A percentile compares a stretch with the other conserved stretches of the same genome.
Evolutionary conservation across 2,329 filamentous ascomycete species (phyloP).

Genomic region (Aspergillus awamori): DNA sequence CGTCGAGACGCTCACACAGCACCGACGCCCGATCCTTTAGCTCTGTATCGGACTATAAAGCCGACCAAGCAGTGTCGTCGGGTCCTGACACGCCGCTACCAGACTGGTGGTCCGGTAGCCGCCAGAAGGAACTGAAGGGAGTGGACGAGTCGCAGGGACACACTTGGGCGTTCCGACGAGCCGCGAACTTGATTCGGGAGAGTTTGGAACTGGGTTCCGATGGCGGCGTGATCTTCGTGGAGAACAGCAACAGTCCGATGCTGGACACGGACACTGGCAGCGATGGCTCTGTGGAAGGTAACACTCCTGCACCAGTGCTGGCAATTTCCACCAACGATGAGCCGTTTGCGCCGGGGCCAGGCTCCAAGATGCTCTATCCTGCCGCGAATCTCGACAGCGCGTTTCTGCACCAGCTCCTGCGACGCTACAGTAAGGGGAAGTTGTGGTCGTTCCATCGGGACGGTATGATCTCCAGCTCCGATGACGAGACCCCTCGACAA

Average conservation of each 20-base stretch:
- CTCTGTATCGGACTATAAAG: slow-evolving; percentile 32
- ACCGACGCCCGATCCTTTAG: slow-evolving; percentile 30
- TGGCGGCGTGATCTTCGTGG: slow-evolving; percentile 50
- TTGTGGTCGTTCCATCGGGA: slow-evolving; percentile 53
- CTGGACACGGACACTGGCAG: slow-evolving; percentile 33
- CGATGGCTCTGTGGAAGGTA: slow-evolving; percentile 33
- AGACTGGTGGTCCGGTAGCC: slow-evolving; percentile 36
- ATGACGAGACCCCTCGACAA: slow-evolving; percentile 41
- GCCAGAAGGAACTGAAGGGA: slow-evolving; percentile 26
- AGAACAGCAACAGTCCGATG: slow-evolving; percentile 33
- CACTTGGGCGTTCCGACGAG: slow-evolving; percentile 50
- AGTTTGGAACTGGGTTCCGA: slow-evolving; percentile 50
- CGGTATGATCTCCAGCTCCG: slow-evolving; percentile 47
- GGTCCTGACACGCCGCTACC: slow-evolving; percentile 33
- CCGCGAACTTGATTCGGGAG: slow-evolving; percentile 52
- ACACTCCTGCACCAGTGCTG: slow-evolving; percentile 35
- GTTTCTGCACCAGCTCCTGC: slow-evolving; percentile 41
- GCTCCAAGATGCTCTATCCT: slow-evolving; percentile 29
- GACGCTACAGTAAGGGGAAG: slow-evolving; percentile 52
- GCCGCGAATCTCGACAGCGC: slow-evolving; percentile 36
- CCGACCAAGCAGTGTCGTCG: slow-evolving; percentile 32
- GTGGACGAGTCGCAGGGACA: slow-evolving; percentile 42
- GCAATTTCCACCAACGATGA: slow-evolving; percentile 42
- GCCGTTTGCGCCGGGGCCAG: slow-evolving; percentile 38
- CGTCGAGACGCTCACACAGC: slow-evolving; percentile 32